These are phyloP conservation scores for Edaphochlamys debaryana DNA, from an alignment of 139 green algal species.

Conservation along the genomic window DNA sequence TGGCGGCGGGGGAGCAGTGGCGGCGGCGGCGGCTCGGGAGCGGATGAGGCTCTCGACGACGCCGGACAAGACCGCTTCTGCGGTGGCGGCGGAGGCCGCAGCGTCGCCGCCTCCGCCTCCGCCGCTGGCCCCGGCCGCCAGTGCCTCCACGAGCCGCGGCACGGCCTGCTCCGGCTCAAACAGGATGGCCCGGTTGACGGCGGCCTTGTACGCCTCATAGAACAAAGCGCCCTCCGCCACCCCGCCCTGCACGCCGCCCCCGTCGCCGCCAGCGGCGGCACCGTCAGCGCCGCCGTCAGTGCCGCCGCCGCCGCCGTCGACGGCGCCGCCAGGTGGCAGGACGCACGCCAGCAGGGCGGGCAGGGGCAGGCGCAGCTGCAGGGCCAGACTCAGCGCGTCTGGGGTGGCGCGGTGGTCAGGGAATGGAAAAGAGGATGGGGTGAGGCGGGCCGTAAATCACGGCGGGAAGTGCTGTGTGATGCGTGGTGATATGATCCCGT, in stretches of 20 bases:
- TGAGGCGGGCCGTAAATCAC: not conserved
- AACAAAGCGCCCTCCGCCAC: not conserved
- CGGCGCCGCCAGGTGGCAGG: slow-evolving; percentile 1
- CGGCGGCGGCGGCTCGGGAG: not conserved
- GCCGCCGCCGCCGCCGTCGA: not conserved
- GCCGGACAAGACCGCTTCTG: slow-evolving; percentile 17
- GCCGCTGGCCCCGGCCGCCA: not conserved
- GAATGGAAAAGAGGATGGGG: no score
- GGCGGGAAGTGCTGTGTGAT: no score
- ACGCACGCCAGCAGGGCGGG: slow-evolving; percentile 3
- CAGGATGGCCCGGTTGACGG: slow-evolving; percentile 24
- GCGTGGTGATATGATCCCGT: no score
- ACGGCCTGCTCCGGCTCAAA: slow-evolving; percentile 26
- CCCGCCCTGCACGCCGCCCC: not conserved
- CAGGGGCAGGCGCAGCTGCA: slow-evolving; percentile 23
- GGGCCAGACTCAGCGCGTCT: slow-evolving; percentile 30
- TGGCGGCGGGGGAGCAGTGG: no score
- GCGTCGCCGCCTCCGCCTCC: not conserved
- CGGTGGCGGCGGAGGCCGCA: slow-evolving; percentile 1
- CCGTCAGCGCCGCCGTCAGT: not conserved
- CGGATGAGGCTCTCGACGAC: slow-evolving; percentile 19
- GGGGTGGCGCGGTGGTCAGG: not conserved
- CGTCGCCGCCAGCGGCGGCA: not conserved
- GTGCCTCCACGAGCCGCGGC: not conserved
- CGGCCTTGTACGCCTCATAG: slow-evolving; percentile 11